Evolutionary conservation across 1,139 yeast genomes (phyloP).

Genomic region (Debaryomycetaceae sp.): DNA sequence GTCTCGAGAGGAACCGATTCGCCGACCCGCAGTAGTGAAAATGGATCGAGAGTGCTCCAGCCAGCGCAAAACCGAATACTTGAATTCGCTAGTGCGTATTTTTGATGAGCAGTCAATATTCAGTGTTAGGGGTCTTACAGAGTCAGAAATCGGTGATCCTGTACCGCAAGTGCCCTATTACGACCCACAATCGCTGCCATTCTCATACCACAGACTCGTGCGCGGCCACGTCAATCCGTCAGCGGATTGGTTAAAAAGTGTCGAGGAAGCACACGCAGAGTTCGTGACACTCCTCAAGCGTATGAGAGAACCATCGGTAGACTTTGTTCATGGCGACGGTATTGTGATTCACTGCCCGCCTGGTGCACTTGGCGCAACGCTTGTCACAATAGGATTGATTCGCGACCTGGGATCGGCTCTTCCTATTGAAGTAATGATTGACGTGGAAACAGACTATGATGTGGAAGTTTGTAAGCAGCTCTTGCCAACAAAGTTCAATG

Average conservation of each 20-base stretch:
- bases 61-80: background rate
- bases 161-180: background rate
- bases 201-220: background rate
- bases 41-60: background rate
- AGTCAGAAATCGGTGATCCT: background rate
- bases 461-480: conserved; percentile 19
- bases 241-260: conserved; percentile 11
- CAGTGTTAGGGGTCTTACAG: background rate
- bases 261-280: conserved; percentile 16
- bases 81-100: background rate
- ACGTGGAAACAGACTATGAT: conserved; percentile 15
- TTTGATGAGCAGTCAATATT: background rate
- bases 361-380: conserved; percentile 16
- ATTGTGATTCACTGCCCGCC: conserved; percentile 25
- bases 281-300: conserved; percentile 14
- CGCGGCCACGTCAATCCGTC: conserved; percentile 10
- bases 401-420: conserved; percentile 23
- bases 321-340: conserved; percentile 22
- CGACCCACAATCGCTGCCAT: background rate
- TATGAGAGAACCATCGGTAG: conserved; percentile 15
- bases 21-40: background rate
- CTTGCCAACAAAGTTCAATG: conserved; percentile 17
- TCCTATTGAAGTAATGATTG: conserved; percentile 26
- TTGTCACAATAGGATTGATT: conserved; percentile 20
- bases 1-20: background rate